A percentile compares a stretch with the other conserved stretches of the same genome.
phyloP scores from a whole-genome alignment of 2,329 filamentous ascomycete species.

The Stemphylium beticola region DNA sequence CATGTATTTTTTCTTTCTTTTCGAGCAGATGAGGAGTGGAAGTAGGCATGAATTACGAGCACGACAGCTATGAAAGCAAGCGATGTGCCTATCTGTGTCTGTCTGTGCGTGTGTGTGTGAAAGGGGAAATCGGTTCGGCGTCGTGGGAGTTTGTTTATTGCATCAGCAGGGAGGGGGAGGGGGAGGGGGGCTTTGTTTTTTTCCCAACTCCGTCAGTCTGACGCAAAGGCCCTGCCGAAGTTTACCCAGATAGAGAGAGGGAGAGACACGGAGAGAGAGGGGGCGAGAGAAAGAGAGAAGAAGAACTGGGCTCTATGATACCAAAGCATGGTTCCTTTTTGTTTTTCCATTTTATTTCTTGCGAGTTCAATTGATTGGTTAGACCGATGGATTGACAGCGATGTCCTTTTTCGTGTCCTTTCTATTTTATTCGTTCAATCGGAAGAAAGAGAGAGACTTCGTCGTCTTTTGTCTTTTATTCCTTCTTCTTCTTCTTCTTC shows the following conservation, averaged over 20 bases:
- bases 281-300: background rate
- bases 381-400: too few relatives aligned
- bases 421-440: too few relatives aligned
- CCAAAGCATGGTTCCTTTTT: conserved; percentile 1
- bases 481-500: too few relatives aligned
- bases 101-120: too few relatives aligned
- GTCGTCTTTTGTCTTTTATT: too few relatives aligned
- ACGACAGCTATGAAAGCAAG: conserved; percentile 3
- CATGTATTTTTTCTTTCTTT: background rate
- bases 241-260: too few relatives aligned
- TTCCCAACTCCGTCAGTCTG: background rate
- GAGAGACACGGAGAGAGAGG: background rate
- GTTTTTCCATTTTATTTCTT: background rate
- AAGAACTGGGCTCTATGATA: background rate
- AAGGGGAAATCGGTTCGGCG: background rate
- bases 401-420: too few relatives aligned
- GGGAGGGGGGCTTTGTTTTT: too few relatives aligned
- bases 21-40: background rate
- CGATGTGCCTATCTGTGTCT: background rate
- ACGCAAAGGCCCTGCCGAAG: too few relatives aligned
- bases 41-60: background rate
- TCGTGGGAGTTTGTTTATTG: conserved; percentile 3
- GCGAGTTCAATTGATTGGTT: background rate
- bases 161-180: background rate
- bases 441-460: too few relatives aligned